phyloP scores from a whole-genome alignment of 306 rosid species.

The Canavalia ensiformis region DNA sequence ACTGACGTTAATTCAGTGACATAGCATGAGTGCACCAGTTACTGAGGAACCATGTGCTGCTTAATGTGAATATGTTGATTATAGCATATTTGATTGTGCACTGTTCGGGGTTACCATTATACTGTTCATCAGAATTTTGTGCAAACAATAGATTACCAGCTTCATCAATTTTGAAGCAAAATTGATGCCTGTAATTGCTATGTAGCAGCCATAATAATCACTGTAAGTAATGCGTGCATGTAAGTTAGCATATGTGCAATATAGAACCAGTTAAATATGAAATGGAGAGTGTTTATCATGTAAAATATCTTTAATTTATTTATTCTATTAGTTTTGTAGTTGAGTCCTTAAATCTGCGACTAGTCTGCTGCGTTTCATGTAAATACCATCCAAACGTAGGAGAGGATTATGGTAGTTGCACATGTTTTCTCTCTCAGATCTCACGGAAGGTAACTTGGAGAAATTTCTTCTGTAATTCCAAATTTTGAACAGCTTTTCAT shows the following conservation, averaged over 20 bases:
- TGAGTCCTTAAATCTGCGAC: not conserved
- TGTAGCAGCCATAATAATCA: not conserved
- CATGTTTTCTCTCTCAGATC: not conserved
- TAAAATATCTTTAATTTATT: not conserved
- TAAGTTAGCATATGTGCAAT: not conserved
- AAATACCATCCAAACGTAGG: not conserved
- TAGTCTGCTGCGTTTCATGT: not conserved
- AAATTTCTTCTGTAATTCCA: conserved; percentile 2
- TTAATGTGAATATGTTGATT: conserved; percentile 14
- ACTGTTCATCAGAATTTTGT: conserved; percentile 31
- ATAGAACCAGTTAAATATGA: not conserved
- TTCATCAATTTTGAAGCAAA: conserved; percentile 29
- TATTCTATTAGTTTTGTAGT: not conserved
- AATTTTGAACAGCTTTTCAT: not conserved
- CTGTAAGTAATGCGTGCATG: not conserved
- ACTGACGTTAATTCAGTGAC: not conserved
- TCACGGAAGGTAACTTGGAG: not conserved
- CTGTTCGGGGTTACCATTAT: not conserved
- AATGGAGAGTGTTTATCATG: not conserved
- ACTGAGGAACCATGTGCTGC: conserved; percentile 16
- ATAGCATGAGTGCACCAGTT: not conserved
- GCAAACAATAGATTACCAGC: conserved; percentile 6
- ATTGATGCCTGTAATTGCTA: not conserved
- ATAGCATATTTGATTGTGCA: not conserved
- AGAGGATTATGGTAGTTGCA: not conserved